phyloP scores from a whole-genome alignment of 495 filamentous ascomycete species.

The Aspergillus kassunensis region DNA sequence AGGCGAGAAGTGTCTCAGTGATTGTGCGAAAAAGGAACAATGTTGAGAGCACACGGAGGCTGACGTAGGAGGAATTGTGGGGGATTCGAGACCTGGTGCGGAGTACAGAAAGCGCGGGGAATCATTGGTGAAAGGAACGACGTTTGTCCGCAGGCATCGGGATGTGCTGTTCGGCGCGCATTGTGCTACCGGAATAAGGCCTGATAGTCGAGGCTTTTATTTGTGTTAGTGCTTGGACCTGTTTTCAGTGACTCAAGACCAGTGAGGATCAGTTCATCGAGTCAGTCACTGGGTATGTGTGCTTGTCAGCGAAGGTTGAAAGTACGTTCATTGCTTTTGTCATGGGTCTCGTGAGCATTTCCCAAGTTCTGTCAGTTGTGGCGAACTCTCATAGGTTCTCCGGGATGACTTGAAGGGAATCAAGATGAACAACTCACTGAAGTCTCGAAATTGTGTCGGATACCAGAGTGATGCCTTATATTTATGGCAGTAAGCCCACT shows the following conservation, averaged over 20 bases:
- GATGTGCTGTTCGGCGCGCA: background rate
- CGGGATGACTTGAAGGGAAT: background rate
- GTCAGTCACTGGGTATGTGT: background rate
- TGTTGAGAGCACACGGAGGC: background rate
- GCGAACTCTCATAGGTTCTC: background rate
- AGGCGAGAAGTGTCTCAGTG: background rate
- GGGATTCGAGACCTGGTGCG: background rate
- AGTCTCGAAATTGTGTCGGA: too few species aligned
- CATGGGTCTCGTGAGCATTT: background rate
- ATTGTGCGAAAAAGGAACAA: background rate
- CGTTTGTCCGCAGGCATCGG: constrained; percentile 1
- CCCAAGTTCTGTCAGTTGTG: constrained; percentile 1
- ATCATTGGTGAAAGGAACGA: background rate
- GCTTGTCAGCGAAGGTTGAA: background rate
- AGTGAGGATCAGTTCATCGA: background rate
- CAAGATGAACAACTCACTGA: background rate
- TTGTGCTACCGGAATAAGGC: background rate
- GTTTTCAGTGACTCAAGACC: background rate
- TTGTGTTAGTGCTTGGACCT: background rate
- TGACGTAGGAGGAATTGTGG: constrained; percentile 5
- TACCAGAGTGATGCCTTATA: background rate
- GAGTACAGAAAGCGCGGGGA: background rate
- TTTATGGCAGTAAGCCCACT: background rate
- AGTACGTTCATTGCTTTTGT: background rate
- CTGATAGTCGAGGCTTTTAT: background rate